Percentiles rank a stretch among this genome's conserved stretches.
These are phyloP conservation scores for Infundibulicybe gibba DNA, from an alignment of 768 basidiomycete genomes.

Conservation along the genomic window DNA sequence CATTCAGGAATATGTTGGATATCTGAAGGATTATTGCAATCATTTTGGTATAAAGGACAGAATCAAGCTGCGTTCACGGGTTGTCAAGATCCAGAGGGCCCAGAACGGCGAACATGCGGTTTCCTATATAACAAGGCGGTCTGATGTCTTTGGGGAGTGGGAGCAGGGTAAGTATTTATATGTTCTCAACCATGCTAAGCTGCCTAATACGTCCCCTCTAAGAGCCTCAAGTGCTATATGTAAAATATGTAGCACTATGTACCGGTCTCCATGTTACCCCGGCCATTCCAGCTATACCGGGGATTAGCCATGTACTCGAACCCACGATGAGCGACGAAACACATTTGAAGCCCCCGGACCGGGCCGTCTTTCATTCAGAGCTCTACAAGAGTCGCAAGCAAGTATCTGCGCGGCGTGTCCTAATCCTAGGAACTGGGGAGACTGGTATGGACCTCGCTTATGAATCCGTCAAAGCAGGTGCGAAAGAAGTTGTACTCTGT, in stretches of 20 bases:
- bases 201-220: neutral
- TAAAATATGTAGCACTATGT: constrained; percentile 43
- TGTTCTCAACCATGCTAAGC: too few relatives aligned
- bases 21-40: constrained; percentile 42
- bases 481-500: constrained; percentile 50
- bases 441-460: constrained; percentile 61
- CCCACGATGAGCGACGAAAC: constrained; percentile 16
- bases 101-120: constrained; percentile 31
- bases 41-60: constrained; percentile 35
- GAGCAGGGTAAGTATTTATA: constrained; percentile 19
- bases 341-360: too few relatives aligned
- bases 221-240: constrained; percentile 28
- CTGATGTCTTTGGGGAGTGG: constrained; percentile 19
- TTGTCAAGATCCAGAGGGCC: constrained; percentile 30
- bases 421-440: constrained; percentile 60
- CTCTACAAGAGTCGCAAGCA: constrained; percentile 47
- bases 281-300: constrained; percentile 44
- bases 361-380: constrained; percentile 41
- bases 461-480: constrained; percentile 44
- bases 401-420: constrained; percentile 39
- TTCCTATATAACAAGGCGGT: constrained; percentile 21
- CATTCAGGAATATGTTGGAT: constrained; percentile 42
- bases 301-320: constrained; percentile 35
- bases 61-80: constrained; percentile 33
- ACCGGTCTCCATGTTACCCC: constrained; percentile 57